Base-by-base conservation (phyloP, 2,329 filamentous ascomycete genomes). In the Beauveria varroae region DNA sequence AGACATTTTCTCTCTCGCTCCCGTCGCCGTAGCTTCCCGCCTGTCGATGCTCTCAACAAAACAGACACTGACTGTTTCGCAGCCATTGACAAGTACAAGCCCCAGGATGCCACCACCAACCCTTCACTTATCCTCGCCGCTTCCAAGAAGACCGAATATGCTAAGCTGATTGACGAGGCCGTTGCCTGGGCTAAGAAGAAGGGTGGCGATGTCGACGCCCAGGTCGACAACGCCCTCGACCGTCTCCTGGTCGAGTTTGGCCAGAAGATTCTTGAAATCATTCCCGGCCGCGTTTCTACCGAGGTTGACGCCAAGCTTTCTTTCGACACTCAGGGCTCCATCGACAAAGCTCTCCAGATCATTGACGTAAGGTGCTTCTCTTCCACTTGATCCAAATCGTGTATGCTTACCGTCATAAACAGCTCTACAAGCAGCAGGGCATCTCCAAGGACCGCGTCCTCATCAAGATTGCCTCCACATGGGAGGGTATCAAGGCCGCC, bases 101-200 rank as follows among this genome's bases (percentile, higher is more conserved):
- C 95, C 67, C 93, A 99, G 85, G 95, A 99, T 90, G 95, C 95
- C 74, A 99, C 95, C 77, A 99, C 95, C 82, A 99, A 99, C 87
- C 95, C 95, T 64, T 98, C 95, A 66, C 85, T 99, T 76, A 98
- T 99, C 79, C 89, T 99, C 75, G 93, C 93, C 69, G 95, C 95
- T 67, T 93, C 95, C 75, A 98, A 99, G 86, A 98, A 98, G 87
- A 74, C 90, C 75, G 93, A 97, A 79, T 98, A 98, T 78, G 91
- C 90, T 73, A 88, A 88, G 78, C 82, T 98, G 74, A 96, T 97
- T 70, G 93, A 98, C 73, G 79, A 81, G 62, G 92, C 93, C 70
- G 83, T 97, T 69, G 83, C 81, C 67, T 93, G 91, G 79, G 93
- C 90, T 79, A 98, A 97, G 88, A 72, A 81, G 70, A 79, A 87